These are phyloP conservation scores for Monosporascus sp. DNA, from an alignment of 2,329 filamentous ascomycete genomes.

Conservation along the genomic window DNA sequence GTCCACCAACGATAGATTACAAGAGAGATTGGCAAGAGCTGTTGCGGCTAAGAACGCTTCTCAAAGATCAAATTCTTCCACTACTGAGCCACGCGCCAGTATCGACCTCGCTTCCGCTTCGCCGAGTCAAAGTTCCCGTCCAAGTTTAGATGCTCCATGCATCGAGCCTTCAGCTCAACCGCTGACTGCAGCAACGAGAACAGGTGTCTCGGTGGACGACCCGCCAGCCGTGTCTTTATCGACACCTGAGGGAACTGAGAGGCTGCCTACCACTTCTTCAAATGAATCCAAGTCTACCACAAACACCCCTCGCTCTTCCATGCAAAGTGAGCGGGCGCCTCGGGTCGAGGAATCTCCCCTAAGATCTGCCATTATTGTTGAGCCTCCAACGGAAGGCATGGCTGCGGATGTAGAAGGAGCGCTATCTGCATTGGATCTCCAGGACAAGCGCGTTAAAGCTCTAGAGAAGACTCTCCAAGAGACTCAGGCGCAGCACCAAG, in stretches of 20 bases:
- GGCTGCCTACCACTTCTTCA: neutral
- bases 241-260: neutral
- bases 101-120: conserved; percentile 28
- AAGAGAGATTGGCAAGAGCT: conserved; percentile 84
- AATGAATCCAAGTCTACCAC: conserved; percentile 1
- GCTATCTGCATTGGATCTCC: conserved; percentile 27
- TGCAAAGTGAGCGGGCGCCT: conserved; percentile 10
- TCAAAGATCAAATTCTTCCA: conserved; percentile 40
- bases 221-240: neutral
- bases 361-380: neutral
- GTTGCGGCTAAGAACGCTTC: conserved; percentile 67
- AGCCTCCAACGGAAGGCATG: neutral
- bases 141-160: conserved; percentile 33
- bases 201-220: conserved; percentile 17
- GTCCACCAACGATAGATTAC: conserved; percentile 74
- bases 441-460: conserved; percentile 33
- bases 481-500: conserved; percentile 57
- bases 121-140: conserved; percentile 34
- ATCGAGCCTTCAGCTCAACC: conserved; percentile 1
- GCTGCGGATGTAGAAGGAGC: conserved; percentile 1
- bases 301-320: conserved; percentile 10
- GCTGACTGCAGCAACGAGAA: conserved; percentile 10
- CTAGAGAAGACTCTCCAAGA: conserved; percentile 31
- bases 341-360: neutral
- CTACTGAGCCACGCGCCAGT: conserved; percentile 33